Conservation (phyloP, 441 rosid species). For the California macrophylla region DNA sequence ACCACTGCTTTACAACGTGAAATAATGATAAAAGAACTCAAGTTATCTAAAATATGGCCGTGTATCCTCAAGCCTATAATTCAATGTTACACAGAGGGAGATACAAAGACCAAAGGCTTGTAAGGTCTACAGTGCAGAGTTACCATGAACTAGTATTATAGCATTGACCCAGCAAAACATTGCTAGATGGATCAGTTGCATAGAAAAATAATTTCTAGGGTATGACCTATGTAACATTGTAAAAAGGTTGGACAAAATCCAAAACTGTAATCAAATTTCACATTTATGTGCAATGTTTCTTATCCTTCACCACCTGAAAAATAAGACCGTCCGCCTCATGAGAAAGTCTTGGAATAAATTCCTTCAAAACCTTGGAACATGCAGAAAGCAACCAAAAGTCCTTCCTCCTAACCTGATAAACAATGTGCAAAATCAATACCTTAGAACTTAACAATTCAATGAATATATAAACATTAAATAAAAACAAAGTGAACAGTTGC, state of each 20-base stretch:
- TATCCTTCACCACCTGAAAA: constrained; percentile 65
- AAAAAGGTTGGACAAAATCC: background rate
- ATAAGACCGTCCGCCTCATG: constrained; percentile 98
- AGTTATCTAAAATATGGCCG: background rate
- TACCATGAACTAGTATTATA: constrained; percentile 1
- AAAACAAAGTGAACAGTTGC: background rate
- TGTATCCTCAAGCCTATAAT: background rate
- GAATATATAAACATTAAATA: background rate
- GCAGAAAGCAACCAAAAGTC: constrained; percentile 97
- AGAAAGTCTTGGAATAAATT: constrained; percentile 88
- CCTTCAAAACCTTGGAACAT: constrained; percentile 71
- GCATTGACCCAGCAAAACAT: constrained; percentile 3
- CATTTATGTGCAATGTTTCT: background rate
- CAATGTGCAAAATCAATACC: constrained; percentile 3
- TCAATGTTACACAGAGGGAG: background rate
- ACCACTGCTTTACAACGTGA: background rate
- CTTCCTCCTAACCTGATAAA: constrained; percentile 82
- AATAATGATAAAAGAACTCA: background rate
- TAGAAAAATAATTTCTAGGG: background rate
- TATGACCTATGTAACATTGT: background rate
- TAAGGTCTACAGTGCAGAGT: constrained; percentile 7
- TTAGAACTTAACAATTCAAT: background rate
- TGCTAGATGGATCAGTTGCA: background rate
- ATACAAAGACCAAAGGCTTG: background rate
- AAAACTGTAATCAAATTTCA: background rate